Base-by-base conservation (phyloP, 306 rosid genomes). In the Sesbania bispinosa region DNA sequence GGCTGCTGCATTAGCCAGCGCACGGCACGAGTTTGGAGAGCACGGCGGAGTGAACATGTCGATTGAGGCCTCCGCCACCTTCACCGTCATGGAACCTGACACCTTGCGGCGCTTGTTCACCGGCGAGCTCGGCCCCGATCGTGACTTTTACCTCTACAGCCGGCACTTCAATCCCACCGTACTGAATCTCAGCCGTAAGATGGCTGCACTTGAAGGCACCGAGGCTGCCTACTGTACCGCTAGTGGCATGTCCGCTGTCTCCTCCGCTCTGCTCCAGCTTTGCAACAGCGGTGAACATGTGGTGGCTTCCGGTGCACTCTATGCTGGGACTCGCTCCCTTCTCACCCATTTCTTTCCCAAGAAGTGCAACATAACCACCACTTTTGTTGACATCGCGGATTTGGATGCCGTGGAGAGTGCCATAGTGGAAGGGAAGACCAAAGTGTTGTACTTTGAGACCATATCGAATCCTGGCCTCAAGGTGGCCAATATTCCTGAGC, bases 21-120 rank as follows among this genome's bases (percentile, higher is more conserved):
- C 88, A 2, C 90, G 99, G 2, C 99, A 95, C 41, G 99, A 95
- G 51, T 95, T 95, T 67, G 99, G 99, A 1, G 97, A 95, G 75
- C 99, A 95, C 46, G 99, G 99, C 0, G 99, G 99, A 0, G 97
- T 95, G 0, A 95, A 95, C 88, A 95, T 95, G 99, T 95, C 99
- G 7, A 95, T 95, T 11, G 99, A 95, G 69, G 96, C 99, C 1
- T 95, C 99, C 0, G 99, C 95, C 1, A 91, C 99, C 3, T 95
- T 95, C 85, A 95, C 99, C 0, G 99, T 95, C 27, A 95, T 95
- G 96, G 99, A 95, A 13, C 96, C 99, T 1, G 99, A 95, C 50
- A 91, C 97, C 10, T 79, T 95, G 86, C 83, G 91, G 0, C 88
- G 94, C 11, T 89, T 95, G 91, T 95, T 95, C 79, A 0, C 90